Percentiles rank a stretch among this genome's conserved stretches.
Evolutionary conservation across 352 stramenopile genomes (phyloP).

Genomic region (Phytophthora tentaculata): DNA sequence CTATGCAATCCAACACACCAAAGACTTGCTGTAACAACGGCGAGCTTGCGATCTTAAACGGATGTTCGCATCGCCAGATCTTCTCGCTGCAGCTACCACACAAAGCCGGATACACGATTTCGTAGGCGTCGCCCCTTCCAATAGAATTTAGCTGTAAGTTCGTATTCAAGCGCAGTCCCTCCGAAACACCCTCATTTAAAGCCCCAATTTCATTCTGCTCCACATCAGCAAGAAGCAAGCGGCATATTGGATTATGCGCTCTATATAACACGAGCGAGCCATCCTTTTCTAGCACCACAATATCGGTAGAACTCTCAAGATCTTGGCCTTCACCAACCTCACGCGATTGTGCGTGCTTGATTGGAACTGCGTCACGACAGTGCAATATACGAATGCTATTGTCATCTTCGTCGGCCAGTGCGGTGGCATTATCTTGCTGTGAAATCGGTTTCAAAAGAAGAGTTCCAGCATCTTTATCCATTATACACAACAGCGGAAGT

Average conservation of each 20-base stretch:
- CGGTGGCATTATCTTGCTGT: slow-evolving; percentile 11
- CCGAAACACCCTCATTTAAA: slow-evolving; percentile 5
- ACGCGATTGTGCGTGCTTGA: slow-evolving; percentile 18
- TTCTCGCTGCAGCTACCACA: slow-evolving; percentile 25
- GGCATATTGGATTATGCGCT: slow-evolving; percentile 41
- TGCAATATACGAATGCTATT: slow-evolving; percentile 29
- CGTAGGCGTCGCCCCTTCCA: slow-evolving; percentile 34
- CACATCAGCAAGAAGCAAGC: slow-evolving; percentile 27
- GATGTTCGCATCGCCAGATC: slow-evolving; percentile 52
- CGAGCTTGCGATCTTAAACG: slow-evolving; percentile 38
- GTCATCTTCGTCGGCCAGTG: slow-evolving; percentile 8
- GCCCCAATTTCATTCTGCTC: slow-evolving; percentile 2
- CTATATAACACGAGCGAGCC: slow-evolving; percentile 42
- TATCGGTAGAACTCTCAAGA: slow-evolving; percentile 30
- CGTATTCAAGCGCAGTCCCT: slow-evolving; percentile 10
- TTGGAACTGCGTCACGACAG: slow-evolving; percentile 53
- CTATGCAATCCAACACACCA: slow-evolving; percentile 33
- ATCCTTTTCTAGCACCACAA: slow-evolving; percentile 49
- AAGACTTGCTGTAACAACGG: slow-evolving; percentile 47
- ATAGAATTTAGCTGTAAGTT: slow-evolving; percentile 39
- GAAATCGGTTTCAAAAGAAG: slow-evolving; percentile 46
- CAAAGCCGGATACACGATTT: slow-evolving; percentile 32
- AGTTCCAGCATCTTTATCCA: slow-evolving; percentile 44
- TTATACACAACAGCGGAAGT: slow-evolving; percentile 47
- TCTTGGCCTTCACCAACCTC: neutral